Percentiles rank a stretch among this genome's conserved stretches.
These are phyloP conservation scores for Trichoderma cornu-damae DNA, from an alignment of 2,329 filamentous ascomycete species.

Conservation along the genomic window DNA sequence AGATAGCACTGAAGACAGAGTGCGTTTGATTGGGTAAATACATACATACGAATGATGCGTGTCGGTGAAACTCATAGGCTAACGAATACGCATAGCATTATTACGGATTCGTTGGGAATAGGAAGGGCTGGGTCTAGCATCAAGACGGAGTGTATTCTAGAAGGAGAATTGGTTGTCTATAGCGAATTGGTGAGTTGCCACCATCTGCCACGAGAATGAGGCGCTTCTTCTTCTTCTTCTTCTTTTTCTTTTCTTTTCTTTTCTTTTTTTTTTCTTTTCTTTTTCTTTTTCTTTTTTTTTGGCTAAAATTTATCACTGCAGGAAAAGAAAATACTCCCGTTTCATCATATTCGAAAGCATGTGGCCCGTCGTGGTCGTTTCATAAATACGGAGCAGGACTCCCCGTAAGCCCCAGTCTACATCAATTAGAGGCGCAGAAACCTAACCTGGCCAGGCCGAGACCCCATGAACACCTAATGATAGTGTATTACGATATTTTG, in stretches of 20 bases:
- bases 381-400: constrained; percentile 64
- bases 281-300: too few species aligned
- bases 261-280: too few species aligned
- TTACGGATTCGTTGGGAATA: constrained; percentile 61
- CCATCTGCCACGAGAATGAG: too few species aligned
- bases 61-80: constrained; percentile 5
- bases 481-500: constrained; percentile 56
- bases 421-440: background rate
- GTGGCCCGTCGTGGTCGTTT: constrained; percentile 66
- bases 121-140: constrained; percentile 55
- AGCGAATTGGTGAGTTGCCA: constrained; percentile 49
- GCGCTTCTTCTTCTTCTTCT: too few species aligned
- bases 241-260: too few species aligned
- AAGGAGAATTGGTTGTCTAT: constrained; percentile 79
- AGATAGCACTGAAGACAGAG: constrained; percentile 71
- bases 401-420: constrained; percentile 46
- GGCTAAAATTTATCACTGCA: constrained; percentile 23
- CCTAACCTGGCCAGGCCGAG: constrained; percentile 37
- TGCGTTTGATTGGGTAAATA: constrained; percentile 52
- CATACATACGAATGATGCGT: background rate
- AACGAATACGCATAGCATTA: constrained; percentile 38
- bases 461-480: constrained; percentile 53
- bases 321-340: constrained; percentile 62
- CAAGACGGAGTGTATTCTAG: constrained; percentile 64
- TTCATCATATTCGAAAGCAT: constrained; percentile 78